Evolutionary conservation across 495 filamentous ascomycete species (phyloP).

Genomic region (Neurospora sp.): DNA sequence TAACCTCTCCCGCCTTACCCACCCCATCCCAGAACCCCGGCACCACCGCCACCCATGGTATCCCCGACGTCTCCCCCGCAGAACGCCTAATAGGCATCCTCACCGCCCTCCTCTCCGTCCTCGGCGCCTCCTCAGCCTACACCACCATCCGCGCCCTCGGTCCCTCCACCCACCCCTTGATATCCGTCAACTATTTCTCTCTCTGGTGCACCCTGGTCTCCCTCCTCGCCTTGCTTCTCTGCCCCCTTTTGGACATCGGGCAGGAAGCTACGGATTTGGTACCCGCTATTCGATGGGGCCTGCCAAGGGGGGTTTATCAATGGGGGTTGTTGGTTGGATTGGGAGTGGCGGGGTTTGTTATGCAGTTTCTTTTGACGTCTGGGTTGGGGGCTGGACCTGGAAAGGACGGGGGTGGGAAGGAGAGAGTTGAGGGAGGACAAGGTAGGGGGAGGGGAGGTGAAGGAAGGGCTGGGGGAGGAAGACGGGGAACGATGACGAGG

Average conservation of each 20-base stretch:
- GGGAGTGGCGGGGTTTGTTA: slow-evolving; percentile 66
- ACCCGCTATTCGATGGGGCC: slow-evolving; percentile 46
- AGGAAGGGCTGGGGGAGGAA: too few relatives aligned
- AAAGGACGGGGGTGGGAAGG: background rate
- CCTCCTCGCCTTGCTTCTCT: slow-evolving; percentile 42
- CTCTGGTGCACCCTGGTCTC: slow-evolving; percentile 59
- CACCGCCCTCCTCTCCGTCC: slow-evolving; percentile 66
- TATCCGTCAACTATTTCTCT: slow-evolving; percentile 82
- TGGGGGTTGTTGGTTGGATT: slow-evolving; percentile 63
- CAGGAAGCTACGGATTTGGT: slow-evolving; percentile 12
- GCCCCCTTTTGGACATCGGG: slow-evolving; percentile 32
- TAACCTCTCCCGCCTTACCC: too few relatives aligned
- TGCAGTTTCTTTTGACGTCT: slow-evolving; percentile 82
- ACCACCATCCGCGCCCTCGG: slow-evolving; percentile 81
- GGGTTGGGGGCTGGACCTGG: slow-evolving; percentile 43
- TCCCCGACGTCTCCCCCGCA: slow-evolving; percentile 16
- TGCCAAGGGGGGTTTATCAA: slow-evolving; percentile 52
- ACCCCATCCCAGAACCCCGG: too few relatives aligned
- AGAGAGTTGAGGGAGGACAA: background rate
- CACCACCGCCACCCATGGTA: background rate
- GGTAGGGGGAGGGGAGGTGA: background rate
- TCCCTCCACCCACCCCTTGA: slow-evolving; percentile 68
- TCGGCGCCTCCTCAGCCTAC: slow-evolving; percentile 68
- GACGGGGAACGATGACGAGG: background rate
- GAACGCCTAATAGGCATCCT: slow-evolving; percentile 43